Base-by-base conservation (phyloP, 1,284 basidiomycete species). In the Sporisorium iseilematis-ciliati region DNA sequence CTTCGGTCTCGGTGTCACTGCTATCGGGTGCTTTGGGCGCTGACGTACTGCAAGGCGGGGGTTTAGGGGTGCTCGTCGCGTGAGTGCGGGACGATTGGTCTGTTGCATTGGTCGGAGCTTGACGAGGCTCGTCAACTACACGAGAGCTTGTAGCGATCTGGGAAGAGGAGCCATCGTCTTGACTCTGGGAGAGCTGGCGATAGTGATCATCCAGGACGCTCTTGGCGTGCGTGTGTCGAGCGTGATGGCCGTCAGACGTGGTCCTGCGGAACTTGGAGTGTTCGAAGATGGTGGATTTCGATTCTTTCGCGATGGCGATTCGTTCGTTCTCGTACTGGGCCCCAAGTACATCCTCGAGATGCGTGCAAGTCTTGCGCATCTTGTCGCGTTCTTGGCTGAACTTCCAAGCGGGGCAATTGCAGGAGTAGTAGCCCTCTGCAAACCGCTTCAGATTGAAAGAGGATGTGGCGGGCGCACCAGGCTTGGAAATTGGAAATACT, bases 281-380 rank as follows among this genome's bases (percentile, higher is more conserved):
- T 29, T 72, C 69, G 51, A 59, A 76, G 5, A 81, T 68, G n/a
- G 59, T 75, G 51, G 64, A 53, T 18, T 64, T 61, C 35, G 69
- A 46, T 20, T 65, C 63, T n/a, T 62, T 65, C 11, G 62, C 65
- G 3, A 69, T 18, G 2, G 60, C 23, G 21, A 62, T 57, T 7
- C 60, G 53, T 23, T 73, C 65, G 8, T 29, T 82, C 80, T 90
- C 90, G 82, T 90, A 91, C 43, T 86, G 86, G 12, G 90, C 89
- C 2, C 90, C 90, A 16, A 91, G 87, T 16, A 91, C 82, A 2
- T 87, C 82, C 60, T 88, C 88, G 45, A 91, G 86, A 76, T 91
- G 90, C 70, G 90, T 89, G 86, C 90, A 91, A 3, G 88, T 88
- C 20, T 90, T 89, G 1, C 88, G 88, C 75, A 89, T 88, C 45